Evolutionary conservation across 805 yeast species (phyloP), one percentile per base, ranked within the genome.

Genomic region (Wickerhamiella domercqiae): DNA sequence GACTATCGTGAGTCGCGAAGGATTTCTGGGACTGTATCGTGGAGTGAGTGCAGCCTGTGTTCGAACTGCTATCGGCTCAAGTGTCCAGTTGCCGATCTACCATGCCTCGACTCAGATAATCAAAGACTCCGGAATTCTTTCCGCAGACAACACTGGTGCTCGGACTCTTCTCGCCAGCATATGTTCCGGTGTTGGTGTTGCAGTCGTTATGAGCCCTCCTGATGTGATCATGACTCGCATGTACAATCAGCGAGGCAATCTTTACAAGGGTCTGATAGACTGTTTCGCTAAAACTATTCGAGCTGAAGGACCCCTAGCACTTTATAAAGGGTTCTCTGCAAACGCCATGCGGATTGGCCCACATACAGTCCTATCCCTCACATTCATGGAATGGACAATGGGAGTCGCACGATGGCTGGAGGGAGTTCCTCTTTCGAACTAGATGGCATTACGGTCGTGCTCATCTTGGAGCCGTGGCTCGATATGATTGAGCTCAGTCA

Each of bases 151-250:
- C 2, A 38, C 45, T 9, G 44, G 40, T 14, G 36, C 36, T 31
- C 26, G 38, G 30, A 46, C 42, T 35, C 35, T 47, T 14, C 11
- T 37, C 3, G 36, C 49, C 17, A 47, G 47, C 9, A 64, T 67
- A 2, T 61, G 69, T 45, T 76, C 95, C 5, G 98, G 98, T 32
- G 55, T 84, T 29, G 95, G 94, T 49, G 97, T 90, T 22, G 86
- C 93, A 36, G 65, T 86, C 16, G 94, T 82, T 22, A 87, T 90
- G 96, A 90, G 86, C 56, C 97, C 98, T 13, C 84, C 94, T 73
- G 98, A 90, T 59, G 97, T 90, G 32, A 70, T 90, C 37, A 65
- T 90, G 60, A 90, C 98, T 1, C 73, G 98, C 63, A 78, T 90
- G 56, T 90, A 87, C 61, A 90, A 90, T 60, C 97, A 90, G 57